These are phyloP conservation scores for Fagus sylvatica DNA, from an alignment of 306 rosid species.

Conservation along the genomic window DNA sequence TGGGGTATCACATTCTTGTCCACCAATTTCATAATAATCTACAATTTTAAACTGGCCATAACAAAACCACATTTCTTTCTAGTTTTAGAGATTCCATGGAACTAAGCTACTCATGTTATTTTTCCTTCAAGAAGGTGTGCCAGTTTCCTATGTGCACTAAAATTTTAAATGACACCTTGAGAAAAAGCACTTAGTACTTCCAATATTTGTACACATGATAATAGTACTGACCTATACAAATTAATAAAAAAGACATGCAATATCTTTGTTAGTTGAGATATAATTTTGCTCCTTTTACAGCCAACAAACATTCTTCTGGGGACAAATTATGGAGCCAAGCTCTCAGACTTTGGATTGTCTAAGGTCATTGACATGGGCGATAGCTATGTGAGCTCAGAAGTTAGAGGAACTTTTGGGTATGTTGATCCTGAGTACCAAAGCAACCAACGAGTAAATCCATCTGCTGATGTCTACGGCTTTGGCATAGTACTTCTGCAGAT, in stretches of 20 bases:
- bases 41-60: too few species aligned
- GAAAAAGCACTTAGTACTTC: too few species aligned
- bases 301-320: constrained; percentile 74
- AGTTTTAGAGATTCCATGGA: too few species aligned
- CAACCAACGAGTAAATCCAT: constrained; percentile 51
- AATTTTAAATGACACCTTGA: too few species aligned
- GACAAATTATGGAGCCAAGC: constrained; percentile 55
- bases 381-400: constrained; percentile 57
- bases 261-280: neutral
- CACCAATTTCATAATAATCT: too few species aligned
- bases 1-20: too few species aligned
- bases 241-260: too few species aligned
- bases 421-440: constrained; percentile 61
- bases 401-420: constrained; percentile 71
- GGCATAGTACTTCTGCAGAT: constrained; percentile 66
- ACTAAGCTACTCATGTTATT: too few species aligned
- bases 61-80: too few species aligned
- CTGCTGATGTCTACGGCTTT: constrained; percentile 65
- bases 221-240: neutral
- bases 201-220: neutral
- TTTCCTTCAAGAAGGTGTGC: too few species aligned
- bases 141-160: too few species aligned
- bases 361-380: constrained; percentile 53
- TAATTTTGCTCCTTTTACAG: constrained; percentile 29
- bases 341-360: constrained; percentile 67